Evolutionary conservation across 2,329 filamentous ascomycete genomes (phyloP), one percentile per base, ranked within the genome.

Genomic region (Diplocarpon rosae): DNA sequence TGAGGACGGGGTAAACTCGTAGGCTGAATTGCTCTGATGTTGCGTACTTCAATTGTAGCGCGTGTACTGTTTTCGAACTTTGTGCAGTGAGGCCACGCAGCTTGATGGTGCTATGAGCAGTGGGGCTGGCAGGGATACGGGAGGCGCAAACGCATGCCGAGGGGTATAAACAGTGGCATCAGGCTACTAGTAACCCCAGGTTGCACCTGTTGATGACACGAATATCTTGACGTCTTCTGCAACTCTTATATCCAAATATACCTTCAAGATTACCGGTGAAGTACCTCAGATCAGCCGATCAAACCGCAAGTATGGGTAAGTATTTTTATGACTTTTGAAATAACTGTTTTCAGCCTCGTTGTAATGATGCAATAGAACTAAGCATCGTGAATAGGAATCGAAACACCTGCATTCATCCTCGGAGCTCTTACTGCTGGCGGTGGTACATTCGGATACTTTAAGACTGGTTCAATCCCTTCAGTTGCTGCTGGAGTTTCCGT

Each of bases 391-490:
- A 6, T 59, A 59, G 61, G 60, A 50, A 65, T 73, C 52, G 67
- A 72, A 55, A 73, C 68, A 59, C 79, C 86, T 60, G 87, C 90
- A 52, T 85, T 82, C 64, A 63, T 85, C 59, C 79, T 96, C 59
- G 85, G 84, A 49, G 72, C 78, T 52, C 72, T 96, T 47, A 95
- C 89, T 47, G 87, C 89, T 41, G 74, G 83, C 46, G 92, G 92
- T 57, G 92, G 92, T 52, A 82, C 85, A 48, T 83, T 85, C 61
- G 92, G 92, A 61, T 98, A 87, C 66, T 71, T 82, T 36, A 80
- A 82, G 62, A 92, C 89, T 0, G 77, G 86, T 47, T 96, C 89
- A 17, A 64, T 95, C 39, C 90, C 90, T 31, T 95, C 88, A 11
- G 73, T 96, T 55, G 79, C 77, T 11, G 92, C 92, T 12, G 92